A percentile compares a stretch with the other conserved stretches of the same genome.
These are phyloP conservation scores for Irpex lacteus DNA, from an alignment of 1,284 basidiomycete genomes.

Conservation along the genomic window DNA sequence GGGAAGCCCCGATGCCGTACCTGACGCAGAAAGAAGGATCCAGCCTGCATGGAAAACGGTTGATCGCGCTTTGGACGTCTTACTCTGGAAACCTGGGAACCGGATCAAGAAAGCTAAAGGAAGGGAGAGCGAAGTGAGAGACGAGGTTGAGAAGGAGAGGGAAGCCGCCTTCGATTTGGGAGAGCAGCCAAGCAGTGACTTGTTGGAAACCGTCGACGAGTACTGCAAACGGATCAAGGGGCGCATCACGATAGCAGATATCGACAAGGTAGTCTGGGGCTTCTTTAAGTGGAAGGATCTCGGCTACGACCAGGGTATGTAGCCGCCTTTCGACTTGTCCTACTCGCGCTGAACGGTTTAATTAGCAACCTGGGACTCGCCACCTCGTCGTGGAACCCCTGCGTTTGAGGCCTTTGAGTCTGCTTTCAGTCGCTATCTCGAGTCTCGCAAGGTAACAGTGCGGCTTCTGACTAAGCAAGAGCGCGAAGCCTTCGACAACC, in stretches of 20 bases:
- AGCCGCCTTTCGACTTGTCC: background rate
- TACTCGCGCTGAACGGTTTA: background rate
- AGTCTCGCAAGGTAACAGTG: slow-evolving; percentile 62
- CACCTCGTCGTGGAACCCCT: slow-evolving; percentile 57
- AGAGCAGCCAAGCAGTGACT: slow-evolving; percentile 48
- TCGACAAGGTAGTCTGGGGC: slow-evolving; percentile 66
- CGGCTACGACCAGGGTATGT: slow-evolving; percentile 82
- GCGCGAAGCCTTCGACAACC: slow-evolving; percentile 40
- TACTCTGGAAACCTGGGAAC: slow-evolving; percentile 49
- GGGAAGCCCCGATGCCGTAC: slow-evolving; percentile 33
- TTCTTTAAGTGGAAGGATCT: slow-evolving; percentile 92
- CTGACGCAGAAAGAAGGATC: slow-evolving; percentile 65
- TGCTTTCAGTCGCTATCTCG: slow-evolving; percentile 67
- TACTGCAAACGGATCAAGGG: slow-evolving; percentile 52
- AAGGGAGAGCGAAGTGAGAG: slow-evolving; percentile 25
- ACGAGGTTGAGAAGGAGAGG: slow-evolving; percentile 33
- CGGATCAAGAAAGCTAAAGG: slow-evolving; percentile 27
- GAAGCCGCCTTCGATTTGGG: slow-evolving; percentile 49
- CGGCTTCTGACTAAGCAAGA: slow-evolving; percentile 44
- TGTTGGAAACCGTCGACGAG: slow-evolving; percentile 53
- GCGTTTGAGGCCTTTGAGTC: slow-evolving; percentile 62
- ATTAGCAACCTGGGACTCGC: slow-evolving; percentile 88
- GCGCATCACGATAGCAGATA: slow-evolving; percentile 48
- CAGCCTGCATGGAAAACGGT: slow-evolving; percentile 75
- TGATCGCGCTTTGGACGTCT: slow-evolving; percentile 77